These are phyloP conservation scores for Rhinocladiella similis DNA, from an alignment of 2,329 filamentous ascomycete species.

Conservation along the genomic window DNA sequence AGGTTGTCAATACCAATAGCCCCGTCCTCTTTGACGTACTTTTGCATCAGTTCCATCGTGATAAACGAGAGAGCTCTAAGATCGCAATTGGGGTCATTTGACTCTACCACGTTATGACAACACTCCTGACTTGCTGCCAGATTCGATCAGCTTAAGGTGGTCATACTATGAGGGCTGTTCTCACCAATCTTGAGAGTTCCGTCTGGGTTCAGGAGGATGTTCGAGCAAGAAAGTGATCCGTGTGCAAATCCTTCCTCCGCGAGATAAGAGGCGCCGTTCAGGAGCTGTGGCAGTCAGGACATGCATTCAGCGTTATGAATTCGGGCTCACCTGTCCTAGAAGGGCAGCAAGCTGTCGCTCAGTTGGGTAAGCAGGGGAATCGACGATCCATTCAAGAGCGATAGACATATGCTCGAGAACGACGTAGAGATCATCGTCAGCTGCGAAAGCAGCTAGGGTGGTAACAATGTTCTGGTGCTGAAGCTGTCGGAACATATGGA, in stretches of 20 bases:
- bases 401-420: no score
- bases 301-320: no score
- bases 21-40: conserved; percentile 37
- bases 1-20: conserved; percentile 36
- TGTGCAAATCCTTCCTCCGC: background rate
- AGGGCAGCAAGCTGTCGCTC: no score
- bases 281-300: background rate
- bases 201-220: background rate
- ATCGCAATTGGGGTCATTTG: background rate
- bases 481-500: no score
- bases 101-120: background rate
- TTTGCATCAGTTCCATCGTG: conserved; percentile 37
- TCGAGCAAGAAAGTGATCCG: background rate
- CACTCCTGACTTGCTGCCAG: background rate
- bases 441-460: no score
- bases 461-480: no score
- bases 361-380: no score
- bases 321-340: no score
- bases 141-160: conserved; percentile 2
- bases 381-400: no score
- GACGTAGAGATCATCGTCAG: no score
- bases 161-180: background rate
- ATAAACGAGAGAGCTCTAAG: conserved; percentile 31
- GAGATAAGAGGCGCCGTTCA: background rate
- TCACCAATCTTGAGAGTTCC: background rate